Conservation (phyloP, 108 stramenopile species). For the Schizochytrium sp. region DNA sequence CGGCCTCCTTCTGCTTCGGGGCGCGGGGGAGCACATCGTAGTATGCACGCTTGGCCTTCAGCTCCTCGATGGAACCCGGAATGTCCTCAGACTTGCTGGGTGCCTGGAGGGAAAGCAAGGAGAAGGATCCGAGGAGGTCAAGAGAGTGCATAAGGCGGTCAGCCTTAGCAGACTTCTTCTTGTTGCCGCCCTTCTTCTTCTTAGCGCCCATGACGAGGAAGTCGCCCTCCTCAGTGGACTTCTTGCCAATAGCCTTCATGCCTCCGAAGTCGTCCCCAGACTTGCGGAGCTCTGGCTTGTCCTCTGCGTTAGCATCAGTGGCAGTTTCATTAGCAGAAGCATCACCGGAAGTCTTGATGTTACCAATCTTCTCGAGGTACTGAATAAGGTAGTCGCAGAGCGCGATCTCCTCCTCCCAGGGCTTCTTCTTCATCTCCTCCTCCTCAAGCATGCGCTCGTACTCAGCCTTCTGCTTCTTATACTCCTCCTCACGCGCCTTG, state of each 20-base stretch:
- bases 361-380: conserved; percentile 81
- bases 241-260: conserved; percentile 80
- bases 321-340: conserved; percentile 64
- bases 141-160: conserved; percentile 31
- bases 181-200: conserved; percentile 74
- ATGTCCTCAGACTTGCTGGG: conserved; percentile 3
- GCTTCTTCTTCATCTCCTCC: conserved; percentile 92
- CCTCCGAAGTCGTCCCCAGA: conserved; percentile 84
- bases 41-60: conserved; percentile 38
- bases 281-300: conserved; percentile 67
- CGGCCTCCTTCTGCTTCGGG: not conserved
- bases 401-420: conserved; percentile 94
- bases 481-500: conserved; percentile 86
- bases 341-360: not conserved
- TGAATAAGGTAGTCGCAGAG: conserved; percentile 93
- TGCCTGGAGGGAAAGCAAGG: not conserved
- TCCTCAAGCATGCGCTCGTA: conserved; percentile 85
- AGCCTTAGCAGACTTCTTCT: conserved; percentile 75
- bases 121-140: conserved; percentile 31
- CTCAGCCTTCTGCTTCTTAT: conserved; percentile 77
- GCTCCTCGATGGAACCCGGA: not conserved
- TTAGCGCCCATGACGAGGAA: conserved; percentile 79
- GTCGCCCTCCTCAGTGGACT: conserved; percentile 73
- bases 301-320: conserved; percentile 61
- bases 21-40: conserved; percentile 36